A percentile compares a stretch with the other conserved stretches of the same genome.
phyloP scores from a whole-genome alignment of 495 filamentous ascomycete genomes.

The Aspergillus diversus region DNA sequence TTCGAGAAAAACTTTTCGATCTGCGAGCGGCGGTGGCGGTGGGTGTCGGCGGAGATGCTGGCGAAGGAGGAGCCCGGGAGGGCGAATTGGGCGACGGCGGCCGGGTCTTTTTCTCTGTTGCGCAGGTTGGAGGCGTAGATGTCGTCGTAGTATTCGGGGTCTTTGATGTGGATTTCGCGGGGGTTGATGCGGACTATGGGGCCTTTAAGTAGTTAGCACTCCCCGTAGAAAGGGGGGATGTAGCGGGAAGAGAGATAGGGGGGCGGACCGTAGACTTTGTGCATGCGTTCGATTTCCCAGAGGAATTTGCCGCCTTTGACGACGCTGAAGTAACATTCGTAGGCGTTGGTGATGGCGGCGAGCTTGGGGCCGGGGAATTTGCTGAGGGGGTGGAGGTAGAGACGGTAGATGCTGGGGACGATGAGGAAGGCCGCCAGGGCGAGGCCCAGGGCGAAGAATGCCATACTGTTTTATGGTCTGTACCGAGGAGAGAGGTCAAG shows the following conservation, averaged over 20 bases:
- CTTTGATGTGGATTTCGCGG: conserved; percentile 50
- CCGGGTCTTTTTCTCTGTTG: conserved; percentile 28
- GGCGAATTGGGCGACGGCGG: conserved; percentile 24
- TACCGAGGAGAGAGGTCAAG: too few relatives aligned
- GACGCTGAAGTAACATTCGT: conserved; percentile 56
- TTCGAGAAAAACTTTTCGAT: conserved; percentile 33
- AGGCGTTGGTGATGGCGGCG: conserved; percentile 51
- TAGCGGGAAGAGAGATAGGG: neutral
- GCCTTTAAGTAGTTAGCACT: conserved; percentile 39
- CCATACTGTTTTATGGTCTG: too few relatives aligned
- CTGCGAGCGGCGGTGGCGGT: conserved; percentile 29
- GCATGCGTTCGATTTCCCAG: conserved; percentile 46
- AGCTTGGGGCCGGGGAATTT: conserved; percentile 42
- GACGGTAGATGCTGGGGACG: neutral
- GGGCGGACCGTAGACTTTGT: conserved; percentile 41
- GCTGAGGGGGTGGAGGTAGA: conserved; percentile 1
- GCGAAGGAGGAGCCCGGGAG: conserved; percentile 21
- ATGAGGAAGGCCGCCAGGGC: neutral
- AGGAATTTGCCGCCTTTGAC: conserved; percentile 41
- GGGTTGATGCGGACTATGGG: conserved; percentile 59
- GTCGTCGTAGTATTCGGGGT: conserved; percentile 37
- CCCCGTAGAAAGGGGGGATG: too few relatives aligned
- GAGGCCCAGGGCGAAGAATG: neutral
- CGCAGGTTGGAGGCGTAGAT: conserved; percentile 31
- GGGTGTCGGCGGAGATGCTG: conserved; percentile 26